Percentiles rank a stretch among this genome's conserved stretches.
These are phyloP conservation scores for Coriaria nepalensis DNA, from an alignment of 306 rosid species.

Conservation along the genomic window DNA sequence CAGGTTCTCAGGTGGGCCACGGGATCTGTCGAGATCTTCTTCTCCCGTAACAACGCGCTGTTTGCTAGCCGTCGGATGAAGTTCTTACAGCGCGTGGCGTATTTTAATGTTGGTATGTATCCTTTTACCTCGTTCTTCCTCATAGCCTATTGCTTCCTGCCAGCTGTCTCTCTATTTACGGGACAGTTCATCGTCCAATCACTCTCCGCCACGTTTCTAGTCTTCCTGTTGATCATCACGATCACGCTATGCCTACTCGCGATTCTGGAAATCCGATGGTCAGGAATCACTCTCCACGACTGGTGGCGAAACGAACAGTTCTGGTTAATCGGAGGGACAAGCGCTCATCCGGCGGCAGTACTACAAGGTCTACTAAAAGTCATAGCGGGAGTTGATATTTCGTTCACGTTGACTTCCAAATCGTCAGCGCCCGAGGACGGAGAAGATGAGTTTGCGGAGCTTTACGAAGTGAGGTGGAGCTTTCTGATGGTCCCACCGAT, in stretches of 20 bases:
- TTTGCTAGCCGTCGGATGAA: slow-evolving; percentile 71
- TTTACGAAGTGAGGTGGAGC: slow-evolving; percentile 74
- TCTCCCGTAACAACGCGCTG: slow-evolving; percentile 65
- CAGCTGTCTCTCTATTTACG: slow-evolving; percentile 62
- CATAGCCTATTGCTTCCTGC: slow-evolving; percentile 64
- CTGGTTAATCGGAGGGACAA: slow-evolving; percentile 83
- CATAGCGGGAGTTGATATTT: slow-evolving; percentile 75
- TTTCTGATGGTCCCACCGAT: slow-evolving; percentile 79
- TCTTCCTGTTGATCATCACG: slow-evolving; percentile 58
- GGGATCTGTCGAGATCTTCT: slow-evolving; percentile 75
- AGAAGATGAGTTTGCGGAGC: slow-evolving; percentile 71
- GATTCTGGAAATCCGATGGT: slow-evolving; percentile 67
- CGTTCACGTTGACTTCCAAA: slow-evolving; percentile 72
- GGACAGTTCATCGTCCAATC: slow-evolving; percentile 74
- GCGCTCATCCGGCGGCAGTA: slow-evolving; percentile 83
- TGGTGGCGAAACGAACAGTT: slow-evolving; percentile 93
- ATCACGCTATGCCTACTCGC: slow-evolving; percentile 65
- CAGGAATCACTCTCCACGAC: slow-evolving; percentile 69
- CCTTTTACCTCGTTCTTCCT: slow-evolving; percentile 80
- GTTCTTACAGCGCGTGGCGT: slow-evolving; percentile 71
- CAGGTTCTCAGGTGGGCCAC: slow-evolving; percentile 89
- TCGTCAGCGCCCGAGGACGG: slow-evolving; percentile 63
- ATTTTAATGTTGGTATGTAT: slow-evolving; percentile 82
- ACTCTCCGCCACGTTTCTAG: slow-evolving; percentile 46
- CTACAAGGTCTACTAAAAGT: slow-evolving; percentile 72